Evolutionary conservation across 305 asterid species (phyloP).

Genomic region (Withania somnifera): DNA sequence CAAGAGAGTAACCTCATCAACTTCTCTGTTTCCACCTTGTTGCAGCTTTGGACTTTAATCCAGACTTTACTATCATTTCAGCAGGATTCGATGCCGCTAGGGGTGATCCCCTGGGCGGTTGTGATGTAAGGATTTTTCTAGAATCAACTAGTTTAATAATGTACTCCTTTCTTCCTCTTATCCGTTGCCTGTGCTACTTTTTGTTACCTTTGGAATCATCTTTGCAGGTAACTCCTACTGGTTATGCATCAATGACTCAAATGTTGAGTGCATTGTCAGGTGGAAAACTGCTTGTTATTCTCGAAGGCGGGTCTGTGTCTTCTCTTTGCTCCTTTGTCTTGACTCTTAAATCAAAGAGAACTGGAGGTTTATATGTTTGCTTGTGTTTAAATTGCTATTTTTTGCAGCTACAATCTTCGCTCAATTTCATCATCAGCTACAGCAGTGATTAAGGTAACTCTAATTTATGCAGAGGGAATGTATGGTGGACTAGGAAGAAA

Average conservation of each 20-base stretch:
- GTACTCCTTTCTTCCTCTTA: not conserved
- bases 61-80: conserved; percentile 89
- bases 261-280: conserved; percentile 61
- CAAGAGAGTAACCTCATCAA: not conserved
- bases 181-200: not conserved
- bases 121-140: conserved; percentile 49
- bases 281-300: conserved; percentile 90
- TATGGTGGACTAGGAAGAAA: not conserved
- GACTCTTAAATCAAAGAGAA: conserved; percentile 2
- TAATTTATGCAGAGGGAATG: not conserved
- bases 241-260: conserved; percentile 87
- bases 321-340: conserved; percentile 7
- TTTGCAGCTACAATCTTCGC: conserved; percentile 85
- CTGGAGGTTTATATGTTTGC: not conserved
- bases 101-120: conserved; percentile 97
- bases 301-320: conserved; percentile 92
- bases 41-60: conserved; percentile 84
- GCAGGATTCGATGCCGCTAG: conserved; percentile 99
- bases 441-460: conserved; percentile 67
- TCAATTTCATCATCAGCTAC: conserved; percentile 93
- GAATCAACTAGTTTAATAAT: not conserved
- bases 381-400: not conserved
- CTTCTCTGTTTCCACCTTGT: conserved; percentile 9
- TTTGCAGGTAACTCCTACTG: conserved; percentile 74
- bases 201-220: conserved; percentile 8